Evolutionary conservation across 441 rosid genomes (phyloP).

Genomic region (Aleurites moluccanus): DNA sequence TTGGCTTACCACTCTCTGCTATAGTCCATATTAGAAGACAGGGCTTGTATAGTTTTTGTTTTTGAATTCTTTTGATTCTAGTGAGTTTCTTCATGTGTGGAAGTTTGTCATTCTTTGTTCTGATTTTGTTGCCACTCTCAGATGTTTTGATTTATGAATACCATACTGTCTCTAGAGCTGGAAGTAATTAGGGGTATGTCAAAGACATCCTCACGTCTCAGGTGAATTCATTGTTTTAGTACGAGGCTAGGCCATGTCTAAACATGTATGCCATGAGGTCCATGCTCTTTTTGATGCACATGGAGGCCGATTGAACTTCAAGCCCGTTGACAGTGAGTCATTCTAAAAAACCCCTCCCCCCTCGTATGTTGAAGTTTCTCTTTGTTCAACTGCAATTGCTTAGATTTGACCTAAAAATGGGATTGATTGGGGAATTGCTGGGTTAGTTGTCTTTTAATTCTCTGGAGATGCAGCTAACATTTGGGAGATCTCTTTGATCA

Average conservation of each 20-base stretch:
- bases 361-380: no score
- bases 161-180: not conserved
- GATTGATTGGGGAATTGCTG: no score
- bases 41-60: conserved; percentile 38
- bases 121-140: conserved; percentile 6
- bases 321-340: no score
- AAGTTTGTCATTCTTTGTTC: conserved; percentile 25
- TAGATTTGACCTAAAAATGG: no score
- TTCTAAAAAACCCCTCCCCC: no score
- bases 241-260: not conserved
- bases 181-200: not conserved
- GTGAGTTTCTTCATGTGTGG: conserved; percentile 27
- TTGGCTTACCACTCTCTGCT: conserved; percentile 18
- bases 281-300: no score
- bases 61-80: conserved; percentile 27
- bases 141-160: not conserved
- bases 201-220: not conserved
- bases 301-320: no score
- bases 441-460: no score
- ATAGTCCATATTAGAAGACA: conserved; percentile 24
- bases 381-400: no score
- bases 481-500: no score
- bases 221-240: not conserved
- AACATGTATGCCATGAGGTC: no score
- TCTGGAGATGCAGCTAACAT: no score